phyloP scores from a whole-genome alignment of 2,329 filamentous ascomycete genomes.

The Lecanoromycetidae sp. region DNA sequence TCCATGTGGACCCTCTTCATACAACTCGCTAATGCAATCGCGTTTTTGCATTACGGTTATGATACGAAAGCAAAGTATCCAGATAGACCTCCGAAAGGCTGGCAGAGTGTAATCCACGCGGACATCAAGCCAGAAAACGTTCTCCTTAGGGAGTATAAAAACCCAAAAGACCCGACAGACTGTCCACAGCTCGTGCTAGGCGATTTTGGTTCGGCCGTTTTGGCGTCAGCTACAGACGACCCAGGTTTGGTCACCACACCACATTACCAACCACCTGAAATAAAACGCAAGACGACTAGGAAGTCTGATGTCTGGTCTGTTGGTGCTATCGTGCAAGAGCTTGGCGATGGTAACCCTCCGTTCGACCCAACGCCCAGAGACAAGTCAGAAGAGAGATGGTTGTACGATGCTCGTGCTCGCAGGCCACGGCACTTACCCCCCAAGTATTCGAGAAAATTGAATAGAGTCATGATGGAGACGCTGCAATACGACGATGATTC shows the following conservation, averaged over 20 bases:
- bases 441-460: too few relatives aligned
- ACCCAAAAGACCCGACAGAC: neutral
- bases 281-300: neutral
- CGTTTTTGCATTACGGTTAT: neutral
- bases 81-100: neutral
- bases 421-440: too few relatives aligned
- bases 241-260: neutral
- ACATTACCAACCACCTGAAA: too few relatives aligned
- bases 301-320: neutral
- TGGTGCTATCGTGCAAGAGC: neutral
- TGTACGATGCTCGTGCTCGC: too few relatives aligned
- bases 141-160: constrained; percentile 1
- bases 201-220: constrained; percentile 17
- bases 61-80: neutral
- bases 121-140: constrained; percentile 19
- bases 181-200: constrained; percentile 15
- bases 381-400: too few relatives aligned
- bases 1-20: neutral
- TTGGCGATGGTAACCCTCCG: neutral
- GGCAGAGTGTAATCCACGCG: constrained; percentile 17
- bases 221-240: neutral
- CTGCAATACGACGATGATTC: too few relatives aligned
- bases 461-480: too few relatives aligned
- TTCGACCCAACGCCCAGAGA: too few relatives aligned
- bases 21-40: neutral